phyloP scores from a whole-genome alignment of 2,329 filamentous ascomycete genomes.

The Phaeosphaeria sp. region DNA sequence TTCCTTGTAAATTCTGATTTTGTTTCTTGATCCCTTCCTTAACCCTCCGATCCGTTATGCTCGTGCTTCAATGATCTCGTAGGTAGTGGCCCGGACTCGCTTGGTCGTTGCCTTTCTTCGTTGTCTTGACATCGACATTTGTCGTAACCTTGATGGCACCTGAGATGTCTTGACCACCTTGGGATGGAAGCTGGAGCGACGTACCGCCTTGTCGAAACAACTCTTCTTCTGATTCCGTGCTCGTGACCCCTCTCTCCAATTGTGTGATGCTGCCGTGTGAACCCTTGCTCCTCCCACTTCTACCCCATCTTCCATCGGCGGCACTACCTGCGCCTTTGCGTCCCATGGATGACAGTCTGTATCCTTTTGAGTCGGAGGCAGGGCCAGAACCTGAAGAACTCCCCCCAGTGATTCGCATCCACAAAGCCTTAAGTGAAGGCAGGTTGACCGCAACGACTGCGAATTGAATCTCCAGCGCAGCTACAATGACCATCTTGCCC shows the following conservation, averaged over 20 bases:
- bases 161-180: not conserved
- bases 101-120: not conserved
- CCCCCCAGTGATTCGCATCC: slow-evolving; percentile 18
- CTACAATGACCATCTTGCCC: slow-evolving; percentile 43
- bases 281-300: slow-evolving; percentile 7
- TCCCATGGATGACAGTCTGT: slow-evolving; percentile 12
- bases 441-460: slow-evolving; percentile 44
- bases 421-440: slow-evolving; percentile 41
- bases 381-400: slow-evolving; percentile 4
- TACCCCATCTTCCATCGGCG: not conserved
- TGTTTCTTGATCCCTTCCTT: no score
- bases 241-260: slow-evolving; percentile 11
- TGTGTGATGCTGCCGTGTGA: slow-evolving; percentile 18
- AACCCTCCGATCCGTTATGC: no score
- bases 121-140: slow-evolving; percentile 6
- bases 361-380: slow-evolving; percentile 6
- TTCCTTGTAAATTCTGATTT: no score
- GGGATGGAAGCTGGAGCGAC: slow-evolving; percentile 1
- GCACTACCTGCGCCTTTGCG: not conserved
- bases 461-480: slow-evolving; percentile 39
- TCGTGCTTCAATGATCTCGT: not conserved
- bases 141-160: slow-evolving; percentile 13
- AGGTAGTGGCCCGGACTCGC: not conserved
- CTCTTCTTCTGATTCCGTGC: slow-evolving; percentile 23
- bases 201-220: slow-evolving; percentile 13